These are phyloP conservation scores for Salicornia ramosissima DNA, from an alignment of 148 eudicot species.

Conservation along the genomic window DNA sequence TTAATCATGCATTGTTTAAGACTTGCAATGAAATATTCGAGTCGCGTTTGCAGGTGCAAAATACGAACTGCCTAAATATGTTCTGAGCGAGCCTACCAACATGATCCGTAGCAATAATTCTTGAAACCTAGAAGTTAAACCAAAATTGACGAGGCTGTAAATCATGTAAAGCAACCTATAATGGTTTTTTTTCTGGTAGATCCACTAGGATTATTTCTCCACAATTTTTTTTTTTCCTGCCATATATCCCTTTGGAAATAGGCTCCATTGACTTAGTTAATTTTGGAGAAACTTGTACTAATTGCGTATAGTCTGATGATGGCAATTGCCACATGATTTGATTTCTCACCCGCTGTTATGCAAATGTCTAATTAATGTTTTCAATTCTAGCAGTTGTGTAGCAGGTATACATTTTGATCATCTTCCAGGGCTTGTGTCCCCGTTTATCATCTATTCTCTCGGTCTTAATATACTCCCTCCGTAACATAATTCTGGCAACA, in stretches of 20 bases:
- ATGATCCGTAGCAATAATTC: constrained; percentile 38
- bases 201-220: constrained; percentile 11
- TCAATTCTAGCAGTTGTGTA: not conserved
- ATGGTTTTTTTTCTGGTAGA: constrained; percentile 14
- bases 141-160: constrained; percentile 21
- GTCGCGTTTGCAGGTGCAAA: constrained; percentile 60
- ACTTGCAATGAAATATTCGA: not conserved
- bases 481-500: no score
- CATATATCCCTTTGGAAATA: constrained; percentile 8
- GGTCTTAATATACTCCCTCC: no score
- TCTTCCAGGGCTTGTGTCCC: not conserved
- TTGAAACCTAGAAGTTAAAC: constrained; percentile 11
- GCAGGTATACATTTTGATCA: not conserved
- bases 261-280: constrained; percentile 18
- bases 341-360: not conserved
- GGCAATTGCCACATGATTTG: not conserved
- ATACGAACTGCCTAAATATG: constrained; percentile 70
- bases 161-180: constrained; percentile 24
- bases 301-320: not conserved
- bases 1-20: not conserved
- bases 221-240: constrained; percentile 16
- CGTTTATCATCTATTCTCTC: not conserved
- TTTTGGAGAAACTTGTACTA: constrained; percentile 23
- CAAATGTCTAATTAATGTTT: not conserved
- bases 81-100: constrained; percentile 76